Evolutionary conservation across 176 grass and related monocot genomes (phyloP).

Genomic region (Eragrostis curvula): DNA sequence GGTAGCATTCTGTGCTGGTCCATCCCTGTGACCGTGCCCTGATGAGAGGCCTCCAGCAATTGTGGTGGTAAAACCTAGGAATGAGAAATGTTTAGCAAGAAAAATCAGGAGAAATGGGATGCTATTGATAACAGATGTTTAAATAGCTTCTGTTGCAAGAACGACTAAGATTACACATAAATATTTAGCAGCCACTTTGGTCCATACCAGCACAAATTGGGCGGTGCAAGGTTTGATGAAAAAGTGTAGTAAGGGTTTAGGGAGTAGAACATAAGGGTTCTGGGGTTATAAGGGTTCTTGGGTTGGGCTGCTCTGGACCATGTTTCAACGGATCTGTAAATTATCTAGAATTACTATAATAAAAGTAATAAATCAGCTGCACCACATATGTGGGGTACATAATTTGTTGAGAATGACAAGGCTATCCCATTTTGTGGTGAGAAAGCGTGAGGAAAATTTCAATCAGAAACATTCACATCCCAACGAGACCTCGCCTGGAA

Average conservation of each 20-base stretch:
- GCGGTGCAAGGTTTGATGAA: neutral
- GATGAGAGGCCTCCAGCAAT: slow-evolving; percentile 64
- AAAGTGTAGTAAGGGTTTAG: neutral
- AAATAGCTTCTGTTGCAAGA: neutral
- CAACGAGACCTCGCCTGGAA: neutral
- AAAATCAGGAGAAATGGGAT: slow-evolving; percentile 22
- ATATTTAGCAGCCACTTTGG: neutral
- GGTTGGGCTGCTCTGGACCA: neutral
- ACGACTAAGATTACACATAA: neutral
- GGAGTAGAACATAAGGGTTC: too few species aligned
- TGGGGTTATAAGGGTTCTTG: too few species aligned
- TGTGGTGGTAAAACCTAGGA: slow-evolving; percentile 64
- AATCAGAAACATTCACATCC: neutral
- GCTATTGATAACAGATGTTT: neutral
- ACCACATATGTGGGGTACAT: neutral
- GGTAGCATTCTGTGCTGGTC: slow-evolving; percentile 74
- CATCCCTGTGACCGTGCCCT: slow-evolving; percentile 58
- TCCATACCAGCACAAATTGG: neutral
- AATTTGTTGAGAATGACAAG: neutral
- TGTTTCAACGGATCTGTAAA: neutral
- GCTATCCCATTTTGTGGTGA: neutral
- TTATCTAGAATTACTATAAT: neutral
- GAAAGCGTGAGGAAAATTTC: neutral
- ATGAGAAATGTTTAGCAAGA: slow-evolving; percentile 2
- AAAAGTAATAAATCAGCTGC: neutral